Conservation (phyloP, 2,329 filamentous ascomycete species). For the Colletotrichum incanum region DNA sequence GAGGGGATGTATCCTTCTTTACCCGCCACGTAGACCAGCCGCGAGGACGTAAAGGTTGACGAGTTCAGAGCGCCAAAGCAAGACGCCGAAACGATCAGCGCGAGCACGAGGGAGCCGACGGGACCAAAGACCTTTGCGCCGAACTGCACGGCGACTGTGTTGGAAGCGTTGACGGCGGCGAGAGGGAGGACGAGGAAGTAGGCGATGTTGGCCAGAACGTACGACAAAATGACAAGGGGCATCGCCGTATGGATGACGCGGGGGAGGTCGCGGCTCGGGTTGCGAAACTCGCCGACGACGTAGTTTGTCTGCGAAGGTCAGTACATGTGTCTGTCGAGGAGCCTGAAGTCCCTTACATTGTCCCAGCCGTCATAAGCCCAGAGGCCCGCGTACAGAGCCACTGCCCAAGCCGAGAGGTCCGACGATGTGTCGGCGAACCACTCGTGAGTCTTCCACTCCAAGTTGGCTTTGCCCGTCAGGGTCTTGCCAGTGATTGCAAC, state of each 20-base stretch:
- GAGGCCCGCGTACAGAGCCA: conserved; percentile 93
- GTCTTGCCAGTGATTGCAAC: conserved; percentile 91
- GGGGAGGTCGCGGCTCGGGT: conserved; percentile 90
- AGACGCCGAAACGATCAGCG: conserved; percentile 89
- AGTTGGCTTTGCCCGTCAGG: conserved; percentile 80
- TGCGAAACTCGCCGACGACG: conserved; percentile 96
- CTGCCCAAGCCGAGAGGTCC: conserved; percentile 89
- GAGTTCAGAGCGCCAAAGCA: conserved; percentile 97
- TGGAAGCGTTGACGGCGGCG: conserved; percentile 84
- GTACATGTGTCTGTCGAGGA: conserved; percentile 35
- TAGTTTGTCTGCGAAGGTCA: conserved; percentile 83
- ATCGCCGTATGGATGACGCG: conserved; percentile 97
- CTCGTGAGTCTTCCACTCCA: conserved; percentile 87
- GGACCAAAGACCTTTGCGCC: conserved; percentile 91
- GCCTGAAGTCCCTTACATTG: conserved; percentile 76
- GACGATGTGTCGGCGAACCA: conserved; percentile 92
- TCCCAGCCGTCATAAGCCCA: conserved; percentile 99
- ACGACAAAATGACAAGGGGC: conserved; percentile 91
- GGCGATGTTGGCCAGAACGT: conserved; percentile 90
- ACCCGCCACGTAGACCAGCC: conserved; percentile 92
- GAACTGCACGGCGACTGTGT: conserved; percentile 97
- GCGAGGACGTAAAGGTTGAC: conserved; percentile 91
- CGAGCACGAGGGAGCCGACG: conserved; percentile 85
- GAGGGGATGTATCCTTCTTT: conserved; percentile 94
- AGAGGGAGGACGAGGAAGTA: conserved; percentile 95